Base-by-base conservation (phyloP, 768 basidiomycete genomes). In the Clathrus columnatus region DNA sequence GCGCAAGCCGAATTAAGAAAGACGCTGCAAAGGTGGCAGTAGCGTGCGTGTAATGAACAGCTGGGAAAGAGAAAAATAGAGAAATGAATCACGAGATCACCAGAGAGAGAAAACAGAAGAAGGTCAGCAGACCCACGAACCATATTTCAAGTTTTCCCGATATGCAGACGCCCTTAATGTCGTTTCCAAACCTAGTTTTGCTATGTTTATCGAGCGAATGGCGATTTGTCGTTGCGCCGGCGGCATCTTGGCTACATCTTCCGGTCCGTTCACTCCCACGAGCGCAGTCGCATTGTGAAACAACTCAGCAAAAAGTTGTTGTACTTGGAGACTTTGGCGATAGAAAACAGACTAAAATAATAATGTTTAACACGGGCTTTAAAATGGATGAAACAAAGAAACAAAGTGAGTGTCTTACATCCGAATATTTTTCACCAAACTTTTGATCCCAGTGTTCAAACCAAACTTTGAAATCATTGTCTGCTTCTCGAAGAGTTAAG, bases 1-100 rank as follows among this genome's bases (percentile, higher is more conserved):
- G 82, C 32, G 85, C 82, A 48, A 96, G 74, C 28, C 93, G 84
- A 48, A 97, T 75, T 57, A 95, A 74, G 68, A 97, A 87, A 3
- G 91, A 90, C 11, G 92, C 93, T 20, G 89, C 81, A 70, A 97
- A 97, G 0, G 93, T 95, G 5, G 93, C 93, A 26, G 91, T 90
- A 42, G 90, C 89, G 65, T 97, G 93, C 14, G 87, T 87, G 63
- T 88, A 87, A 65, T 90, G 85, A n/a, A 92, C 87, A 16, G 91
- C 89, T 90, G 60, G 17, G 36, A 45, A 50, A 58, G 10, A 41
- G 14, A 16, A 53, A 36, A 23, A n/a, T 7, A 32, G 16, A 32
- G 30, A 32, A 16, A 32, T 32, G 43, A 21, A 5, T 26, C 16
- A 30, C 49, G 32, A 29, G 41, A 26, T n/a, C 27, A 18, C 50